phyloP scores from a whole-genome alignment of 2,329 filamentous ascomycete species.

The Aspergillus udagawae region DNA sequence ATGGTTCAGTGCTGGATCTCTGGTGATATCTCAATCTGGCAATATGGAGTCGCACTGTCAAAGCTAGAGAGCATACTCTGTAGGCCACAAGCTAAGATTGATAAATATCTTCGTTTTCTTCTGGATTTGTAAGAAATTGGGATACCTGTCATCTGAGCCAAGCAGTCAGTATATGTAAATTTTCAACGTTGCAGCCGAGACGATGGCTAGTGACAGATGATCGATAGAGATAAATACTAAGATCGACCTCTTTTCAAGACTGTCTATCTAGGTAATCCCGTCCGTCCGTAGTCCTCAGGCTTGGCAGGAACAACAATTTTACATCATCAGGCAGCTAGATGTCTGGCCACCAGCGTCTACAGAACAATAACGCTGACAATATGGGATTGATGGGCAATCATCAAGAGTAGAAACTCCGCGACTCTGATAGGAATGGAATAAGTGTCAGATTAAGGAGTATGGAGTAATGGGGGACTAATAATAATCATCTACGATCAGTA shows the following conservation, averaged over 20 bases:
- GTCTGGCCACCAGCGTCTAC: neutral
- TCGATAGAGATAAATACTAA: neutral
- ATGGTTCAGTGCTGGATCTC: too few relatives aligned
- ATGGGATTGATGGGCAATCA: neutral
- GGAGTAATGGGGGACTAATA: too few relatives aligned
- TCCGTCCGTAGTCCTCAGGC: neutral
- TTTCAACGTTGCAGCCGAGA: neutral
- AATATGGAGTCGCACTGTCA: slow-evolving; percentile 3
- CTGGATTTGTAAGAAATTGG: slow-evolving; percentile 2
- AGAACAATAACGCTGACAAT: neutral
- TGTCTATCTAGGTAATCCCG: too few relatives aligned
- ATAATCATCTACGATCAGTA: too few relatives aligned
- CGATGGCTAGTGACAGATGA: neutral
- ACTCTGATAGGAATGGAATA: neutral
- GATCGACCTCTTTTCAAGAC: neutral
- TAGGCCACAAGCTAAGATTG: slow-evolving; percentile 24
- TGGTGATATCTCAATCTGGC: neutral
- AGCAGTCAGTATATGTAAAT: neutral
- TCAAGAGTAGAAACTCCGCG: too few relatives aligned
- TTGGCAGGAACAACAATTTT: neutral
- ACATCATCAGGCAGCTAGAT: neutral
- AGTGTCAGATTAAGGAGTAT: neutral
- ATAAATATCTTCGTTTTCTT: slow-evolving; percentile 8
- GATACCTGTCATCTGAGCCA: neutral
- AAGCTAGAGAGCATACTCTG: neutral